phyloP scores from a whole-genome alignment of 176 grass and related monocot genomes.

The Eleusine coracana region DNA sequence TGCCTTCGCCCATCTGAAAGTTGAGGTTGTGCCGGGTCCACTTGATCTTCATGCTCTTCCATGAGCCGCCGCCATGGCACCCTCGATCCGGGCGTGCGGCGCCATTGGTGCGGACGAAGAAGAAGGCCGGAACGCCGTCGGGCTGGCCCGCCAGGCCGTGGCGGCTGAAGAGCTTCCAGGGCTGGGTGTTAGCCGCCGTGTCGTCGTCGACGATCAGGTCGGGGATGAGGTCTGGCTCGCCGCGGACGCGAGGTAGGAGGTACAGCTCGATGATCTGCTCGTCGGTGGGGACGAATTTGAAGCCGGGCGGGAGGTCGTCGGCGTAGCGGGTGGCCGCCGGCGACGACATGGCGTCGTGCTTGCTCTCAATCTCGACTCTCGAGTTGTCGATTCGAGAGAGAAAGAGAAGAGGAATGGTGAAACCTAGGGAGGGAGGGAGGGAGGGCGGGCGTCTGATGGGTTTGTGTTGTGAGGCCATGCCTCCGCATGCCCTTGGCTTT shows the following conservation, averaged over 20 bases:
- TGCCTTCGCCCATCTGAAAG: background rate
- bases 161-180: constrained; percentile 25
- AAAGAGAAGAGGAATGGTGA: too few species aligned
- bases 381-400: too few species aligned
- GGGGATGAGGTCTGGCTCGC: background rate
- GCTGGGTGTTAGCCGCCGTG: background rate
- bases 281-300: background rate
- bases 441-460: too few species aligned
- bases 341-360: background rate
- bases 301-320: background rate
- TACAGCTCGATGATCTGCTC: background rate
- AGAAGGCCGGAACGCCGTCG: background rate
- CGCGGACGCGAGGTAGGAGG: background rate
- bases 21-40: background rate
- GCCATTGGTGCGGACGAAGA: background rate
- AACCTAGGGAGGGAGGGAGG: too few species aligned
- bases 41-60: background rate
- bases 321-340: too few species aligned
- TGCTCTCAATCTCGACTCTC: too few species aligned
- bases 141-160: background rate
- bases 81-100: background rate
- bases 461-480: too few species aligned
- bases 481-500: too few species aligned
- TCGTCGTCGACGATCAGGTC: constrained; percentile 12
- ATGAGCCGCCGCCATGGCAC: background rate